Percentiles rank a stretch among this genome's conserved stretches.
These are phyloP conservation scores for Megacollybia marginata DNA, from an alignment of 768 basidiomycete species.

Conservation along the genomic window DNA sequence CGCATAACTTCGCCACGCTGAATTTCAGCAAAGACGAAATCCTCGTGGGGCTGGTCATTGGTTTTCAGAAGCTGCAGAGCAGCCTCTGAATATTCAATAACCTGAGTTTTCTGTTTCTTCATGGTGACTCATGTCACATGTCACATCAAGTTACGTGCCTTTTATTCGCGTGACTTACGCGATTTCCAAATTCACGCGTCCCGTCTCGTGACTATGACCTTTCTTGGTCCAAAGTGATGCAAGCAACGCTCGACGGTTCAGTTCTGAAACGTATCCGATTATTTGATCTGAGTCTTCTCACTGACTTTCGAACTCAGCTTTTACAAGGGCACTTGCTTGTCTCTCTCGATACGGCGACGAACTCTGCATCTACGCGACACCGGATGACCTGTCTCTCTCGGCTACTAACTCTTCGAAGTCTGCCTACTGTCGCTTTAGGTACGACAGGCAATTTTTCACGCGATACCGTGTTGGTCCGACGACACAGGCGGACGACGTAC, in stretches of 20 bases:
- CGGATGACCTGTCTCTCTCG: constrained; percentile 55
- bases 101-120: too few relatives aligned
- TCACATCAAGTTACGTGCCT: too few relatives aligned
- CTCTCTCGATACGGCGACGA: constrained; percentile 82
- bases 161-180: too few relatives aligned
- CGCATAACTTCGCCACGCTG: too few relatives aligned
- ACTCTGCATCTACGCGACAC: constrained; percentile 57
- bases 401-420: constrained; percentile 76
- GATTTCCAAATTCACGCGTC: too few relatives aligned
- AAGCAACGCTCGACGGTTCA: constrained; percentile 55
- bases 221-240: constrained; percentile 34
- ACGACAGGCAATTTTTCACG: constrained; percentile 60
- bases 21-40: too few relatives aligned
- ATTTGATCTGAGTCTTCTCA: too few relatives aligned
- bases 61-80: too few relatives aligned
- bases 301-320: constrained; percentile 34
- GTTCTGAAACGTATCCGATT: constrained; percentile 27
- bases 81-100: too few relatives aligned
- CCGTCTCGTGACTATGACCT: not conserved
- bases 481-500: constrained; percentile 20
- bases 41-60: too few relatives aligned
- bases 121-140: too few relatives aligned
- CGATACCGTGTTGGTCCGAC: constrained; percentile 41
- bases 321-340: constrained; percentile 69
- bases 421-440: constrained; percentile 76